A percentile compares a stretch with the other conserved stretches of the same genome.
Conservation (phyloP, 2,329 filamentous ascomycete species). For the Lithohypha guttulata region DNA sequence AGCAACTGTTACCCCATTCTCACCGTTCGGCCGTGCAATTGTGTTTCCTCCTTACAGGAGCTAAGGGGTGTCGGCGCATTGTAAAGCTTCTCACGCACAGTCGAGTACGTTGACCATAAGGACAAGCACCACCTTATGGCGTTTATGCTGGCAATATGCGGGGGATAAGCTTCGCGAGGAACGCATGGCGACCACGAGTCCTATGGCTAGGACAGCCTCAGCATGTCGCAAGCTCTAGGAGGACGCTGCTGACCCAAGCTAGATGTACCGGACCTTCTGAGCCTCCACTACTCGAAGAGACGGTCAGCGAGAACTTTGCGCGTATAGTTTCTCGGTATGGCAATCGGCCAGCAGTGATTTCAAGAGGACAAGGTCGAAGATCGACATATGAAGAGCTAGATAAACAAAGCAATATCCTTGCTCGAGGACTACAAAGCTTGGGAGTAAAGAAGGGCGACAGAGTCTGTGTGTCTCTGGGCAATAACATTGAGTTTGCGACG, state of each 20-base stretch:
- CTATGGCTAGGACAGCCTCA: too few species aligned
- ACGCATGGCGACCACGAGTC: too few species aligned
- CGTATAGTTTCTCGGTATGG: slow-evolving; percentile 34
- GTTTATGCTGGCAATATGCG: too few species aligned
- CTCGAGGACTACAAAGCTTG: slow-evolving; percentile 18
- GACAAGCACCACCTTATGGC: too few species aligned
- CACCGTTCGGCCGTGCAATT: too few species aligned
- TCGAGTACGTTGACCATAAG: too few species aligned
- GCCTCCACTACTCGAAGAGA: slow-evolving; percentile 38
- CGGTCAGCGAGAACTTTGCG: slow-evolving; percentile 37
- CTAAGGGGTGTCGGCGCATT: too few species aligned
- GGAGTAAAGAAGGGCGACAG: slow-evolving; percentile 42
- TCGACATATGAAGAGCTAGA: slow-evolving; percentile 71
- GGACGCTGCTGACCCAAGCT: slow-evolving; percentile 17
- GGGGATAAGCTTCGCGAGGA: too few species aligned
- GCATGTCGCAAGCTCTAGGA: too few species aligned
- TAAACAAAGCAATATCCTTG: slow-evolving; percentile 26
- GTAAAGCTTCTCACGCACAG: too few species aligned
- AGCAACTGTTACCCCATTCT: too few species aligned
- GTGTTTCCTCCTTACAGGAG: too few species aligned
- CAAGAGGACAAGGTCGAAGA: slow-evolving; percentile 48
- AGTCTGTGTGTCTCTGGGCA: slow-evolving; percentile 78
- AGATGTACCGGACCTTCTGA: slow-evolving; percentile 14
- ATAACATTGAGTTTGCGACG: slow-evolving; percentile 70
- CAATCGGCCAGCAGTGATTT: slow-evolving; percentile 47